A percentile compares a stretch with the other conserved stretches of the same genome.
Conservation (phyloP, 2,329 filamentous ascomycete species). For the Dactylonectria estremocensis region DNA sequence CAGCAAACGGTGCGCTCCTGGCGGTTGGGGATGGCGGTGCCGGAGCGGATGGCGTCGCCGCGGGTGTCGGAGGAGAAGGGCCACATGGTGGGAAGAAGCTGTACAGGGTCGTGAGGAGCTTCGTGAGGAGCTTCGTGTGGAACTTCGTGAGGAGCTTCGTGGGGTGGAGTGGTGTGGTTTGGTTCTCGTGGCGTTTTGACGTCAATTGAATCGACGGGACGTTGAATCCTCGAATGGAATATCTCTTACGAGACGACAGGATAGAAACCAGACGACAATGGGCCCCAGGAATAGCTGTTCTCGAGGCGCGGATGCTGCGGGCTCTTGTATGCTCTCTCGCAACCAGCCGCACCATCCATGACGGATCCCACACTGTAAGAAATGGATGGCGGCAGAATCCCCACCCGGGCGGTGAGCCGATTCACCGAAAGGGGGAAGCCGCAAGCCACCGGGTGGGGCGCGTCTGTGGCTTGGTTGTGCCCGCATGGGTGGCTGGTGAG, state of each 20-base stretch:
- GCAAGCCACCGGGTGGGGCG: neutral
- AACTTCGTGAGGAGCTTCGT: neutral
- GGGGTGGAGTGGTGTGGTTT: neutral
- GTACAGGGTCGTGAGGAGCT: neutral
- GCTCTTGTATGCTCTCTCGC: neutral
- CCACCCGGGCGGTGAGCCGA: conserved; percentile 14
- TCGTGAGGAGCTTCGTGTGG: conserved; percentile 2
- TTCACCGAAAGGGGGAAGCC: neutral
- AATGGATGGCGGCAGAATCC: conserved; percentile 11
- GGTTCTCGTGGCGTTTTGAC: neutral
- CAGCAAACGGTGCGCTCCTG: conserved; percentile 88
- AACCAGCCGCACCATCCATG: conserved; percentile 8
- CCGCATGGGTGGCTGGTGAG: conserved; percentile 12
- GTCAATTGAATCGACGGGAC: neutral
- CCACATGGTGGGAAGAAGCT: conserved; percentile 48
- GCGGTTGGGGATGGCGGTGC: conserved; percentile 84
- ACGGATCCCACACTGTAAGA: conserved; percentile 4
- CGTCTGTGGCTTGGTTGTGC: neutral
- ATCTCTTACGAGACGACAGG: neutral
- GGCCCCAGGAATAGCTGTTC: neutral
- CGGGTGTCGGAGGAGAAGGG: conserved; percentile 64
- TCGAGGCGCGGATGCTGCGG: conserved; percentile 17
- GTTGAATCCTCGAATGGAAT: neutral
- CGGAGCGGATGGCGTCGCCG: conserved; percentile 69
- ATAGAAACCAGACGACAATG: too few relatives aligned